Evolutionary conservation across 257 asterid species (phyloP), one percentile per base, ranked within the genome.

Genomic region (Euphrasia confusa): DNA sequence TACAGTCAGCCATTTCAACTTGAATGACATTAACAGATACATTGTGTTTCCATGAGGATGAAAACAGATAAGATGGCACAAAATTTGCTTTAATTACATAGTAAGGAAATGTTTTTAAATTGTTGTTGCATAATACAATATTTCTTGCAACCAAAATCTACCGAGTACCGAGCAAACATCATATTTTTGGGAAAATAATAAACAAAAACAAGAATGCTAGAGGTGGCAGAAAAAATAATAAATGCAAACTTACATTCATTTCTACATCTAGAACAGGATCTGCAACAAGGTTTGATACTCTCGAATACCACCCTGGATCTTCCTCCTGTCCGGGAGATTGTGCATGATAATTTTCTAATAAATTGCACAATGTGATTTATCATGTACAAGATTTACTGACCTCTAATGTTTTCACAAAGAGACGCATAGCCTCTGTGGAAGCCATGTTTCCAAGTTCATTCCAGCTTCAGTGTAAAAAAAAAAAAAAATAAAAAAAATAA

Each of bases 241-340:
- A 30, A 58, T 24, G 33, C 56, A 75, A 72, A 80, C 99, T 85
- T 76, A 92, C 99, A 75, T 86, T 80, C 78, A 77, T 77, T 78
- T 89, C 84, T 65, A 77, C 93, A 69, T 83, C 85, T 60, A 80
- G 67, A 72, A 74, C 84, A 69, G 96, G 95, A 79, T 83, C 95
- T 1, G 79, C 68, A 52, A 67, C 78, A 66, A 77, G 76, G 71
- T 85, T 78, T n/a, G 99, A 83, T 64, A 76, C 83, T 72, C 97
- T 86, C 24, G 96, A 86, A 77, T 86, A 92, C 99, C 99, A 92
- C 54, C 96, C 96, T 48, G 97, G 97, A 73, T 86, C 94, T 80
- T 89, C 99, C 76, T 92, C 99, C 99, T 92, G 84, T 68, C 61
- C 70, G 74, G 42, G 48, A 65, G 26, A 61, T 40, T 58, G 55